Conservation (phyloP, 2,329 filamentous ascomycete species). For the Dothistroma pini region DNA sequence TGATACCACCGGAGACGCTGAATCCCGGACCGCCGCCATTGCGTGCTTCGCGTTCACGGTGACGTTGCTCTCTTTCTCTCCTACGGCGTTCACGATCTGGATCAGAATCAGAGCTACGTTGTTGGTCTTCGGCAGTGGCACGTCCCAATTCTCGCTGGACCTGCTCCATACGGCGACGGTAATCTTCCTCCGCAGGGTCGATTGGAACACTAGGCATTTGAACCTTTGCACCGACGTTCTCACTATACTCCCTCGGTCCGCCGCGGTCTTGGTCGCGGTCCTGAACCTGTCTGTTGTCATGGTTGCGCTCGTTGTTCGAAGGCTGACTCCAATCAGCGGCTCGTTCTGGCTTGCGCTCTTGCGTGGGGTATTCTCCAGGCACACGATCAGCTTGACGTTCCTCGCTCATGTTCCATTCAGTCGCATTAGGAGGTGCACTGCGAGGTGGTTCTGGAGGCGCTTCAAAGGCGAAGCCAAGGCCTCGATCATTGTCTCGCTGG, state of each 20-base stretch:
- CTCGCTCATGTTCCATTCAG: slow-evolving; percentile 16
- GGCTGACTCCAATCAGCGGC: slow-evolving; percentile 2
- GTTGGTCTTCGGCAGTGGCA: slow-evolving; percentile 19
- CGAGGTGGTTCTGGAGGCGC: slow-evolving; percentile 24
- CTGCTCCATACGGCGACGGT: slow-evolving; percentile 47
- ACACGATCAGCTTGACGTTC: background rate
- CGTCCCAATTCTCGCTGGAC: slow-evolving; percentile 45
- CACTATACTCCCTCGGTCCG: slow-evolving; percentile 15
- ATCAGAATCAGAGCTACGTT: slow-evolving; percentile 27
- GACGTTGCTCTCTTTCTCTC: slow-evolving; percentile 32
- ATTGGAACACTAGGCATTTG: slow-evolving; percentile 31
- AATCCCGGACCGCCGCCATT: slow-evolving; percentile 8
- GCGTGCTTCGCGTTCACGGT: slow-evolving; percentile 27
- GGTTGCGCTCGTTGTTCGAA: background rate
- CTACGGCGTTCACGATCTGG: slow-evolving; percentile 33
- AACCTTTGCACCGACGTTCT: background rate
- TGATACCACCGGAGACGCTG: slow-evolving; percentile 13
- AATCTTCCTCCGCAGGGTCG: slow-evolving; percentile 49
- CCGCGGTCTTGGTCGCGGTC: slow-evolving; percentile 15
- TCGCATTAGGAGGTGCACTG: slow-evolving; percentile 16
- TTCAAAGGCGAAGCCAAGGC: slow-evolving; percentile 36
- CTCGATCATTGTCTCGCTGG: slow-evolving; percentile 28
- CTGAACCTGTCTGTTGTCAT: slow-evolving; percentile 9
- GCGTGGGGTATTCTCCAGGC: background rate
- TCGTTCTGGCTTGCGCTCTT: slow-evolving; percentile 3